phyloP scores from a whole-genome alignment of 1,139 yeast genomes.

The Yamadazyma conglobata region DNA sequence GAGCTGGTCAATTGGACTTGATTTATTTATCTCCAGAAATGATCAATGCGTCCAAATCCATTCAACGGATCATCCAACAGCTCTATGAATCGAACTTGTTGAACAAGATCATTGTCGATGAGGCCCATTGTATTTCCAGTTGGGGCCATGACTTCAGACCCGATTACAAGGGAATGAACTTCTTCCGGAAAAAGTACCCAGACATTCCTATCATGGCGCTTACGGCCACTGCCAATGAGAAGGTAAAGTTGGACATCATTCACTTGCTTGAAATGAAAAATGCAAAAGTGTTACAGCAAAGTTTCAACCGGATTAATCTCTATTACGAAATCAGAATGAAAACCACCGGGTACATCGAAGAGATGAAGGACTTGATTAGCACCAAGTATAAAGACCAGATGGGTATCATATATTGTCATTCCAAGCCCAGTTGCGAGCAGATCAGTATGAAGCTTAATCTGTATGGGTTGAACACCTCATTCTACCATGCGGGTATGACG shows the following conservation, averaged over 20 bases:
- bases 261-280: constrained; percentile 61
- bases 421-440: constrained; percentile 83
- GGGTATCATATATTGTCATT: constrained; percentile 92
- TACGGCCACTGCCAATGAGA: constrained; percentile 96
- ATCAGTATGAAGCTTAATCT: constrained; percentile 60
- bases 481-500: constrained; percentile 92
- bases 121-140: constrained; percentile 96
- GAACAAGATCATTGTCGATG: constrained; percentile 92
- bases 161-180: constrained; percentile 79
- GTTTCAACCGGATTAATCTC: constrained; percentile 87
- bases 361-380: constrained; percentile 56
- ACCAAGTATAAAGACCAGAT: constrained; percentile 55
- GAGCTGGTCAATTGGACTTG: constrained; percentile 65
- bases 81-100: constrained; percentile 54
- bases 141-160: constrained; percentile 99
- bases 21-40: constrained; percentile 94
- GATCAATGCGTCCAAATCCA: constrained; percentile 73
- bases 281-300: constrained; percentile 61
- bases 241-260: constrained; percentile 81
- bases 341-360: constrained; percentile 52
- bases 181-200: constrained; percentile 71
- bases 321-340: constrained; percentile 75
- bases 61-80: constrained; percentile 59
- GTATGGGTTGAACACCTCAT: constrained; percentile 65
- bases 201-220: constrained; percentile 90